Conservation (phyloP, 1,284 basidiomycete genomes). For the Tremellales sp. region DNA sequence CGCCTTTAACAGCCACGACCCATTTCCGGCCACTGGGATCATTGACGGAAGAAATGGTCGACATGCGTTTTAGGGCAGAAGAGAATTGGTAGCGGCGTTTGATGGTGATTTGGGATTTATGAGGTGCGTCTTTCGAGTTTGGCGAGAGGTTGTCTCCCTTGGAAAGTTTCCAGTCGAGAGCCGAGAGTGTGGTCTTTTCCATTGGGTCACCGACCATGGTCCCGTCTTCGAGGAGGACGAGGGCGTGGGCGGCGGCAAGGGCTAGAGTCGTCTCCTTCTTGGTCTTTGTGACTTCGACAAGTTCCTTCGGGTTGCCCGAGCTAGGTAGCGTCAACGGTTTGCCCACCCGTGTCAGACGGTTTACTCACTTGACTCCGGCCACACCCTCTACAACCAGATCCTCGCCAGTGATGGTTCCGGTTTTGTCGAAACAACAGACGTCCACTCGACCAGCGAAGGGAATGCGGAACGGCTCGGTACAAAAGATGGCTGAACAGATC, state of each 20-base stretch:
- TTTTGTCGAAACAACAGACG: slow-evolving; percentile 97
- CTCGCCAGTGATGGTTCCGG: slow-evolving; percentile 92
- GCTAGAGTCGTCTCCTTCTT: slow-evolving; percentile 76
- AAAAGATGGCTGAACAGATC: slow-evolving; percentile 77
- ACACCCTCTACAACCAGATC: slow-evolving; percentile 91
- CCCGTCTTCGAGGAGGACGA: slow-evolving; percentile 85
- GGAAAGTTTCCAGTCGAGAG: slow-evolving; percentile 81
- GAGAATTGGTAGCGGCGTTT: slow-evolving; percentile 93
- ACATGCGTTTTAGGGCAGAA: slow-evolving; percentile 92
- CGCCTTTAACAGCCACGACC: slow-evolving; percentile 76
- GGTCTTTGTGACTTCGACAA: slow-evolving; percentile 74
- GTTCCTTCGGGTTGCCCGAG: slow-evolving; percentile 57
- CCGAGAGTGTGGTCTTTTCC: slow-evolving; percentile 94
- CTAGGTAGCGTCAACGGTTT: slow-evolving; percentile 42
- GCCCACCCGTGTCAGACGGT: neutral
- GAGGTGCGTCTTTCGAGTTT: slow-evolving; percentile 54
- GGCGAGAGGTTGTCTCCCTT: slow-evolving; percentile 71
- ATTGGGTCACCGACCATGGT: slow-evolving; percentile 95
- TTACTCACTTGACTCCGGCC: slow-evolving; percentile 72
- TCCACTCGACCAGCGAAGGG: slow-evolving; percentile 89
- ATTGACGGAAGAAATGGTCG: slow-evolving; percentile 71
- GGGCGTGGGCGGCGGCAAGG: slow-evolving; percentile 89
- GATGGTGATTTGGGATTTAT: slow-evolving; percentile 64
- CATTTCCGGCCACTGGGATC: slow-evolving; percentile 40
- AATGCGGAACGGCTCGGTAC: slow-evolving; percentile 95